Base-by-base conservation (phyloP, 768 basidiomycete species). In the Galerina sulciceps region DNA sequence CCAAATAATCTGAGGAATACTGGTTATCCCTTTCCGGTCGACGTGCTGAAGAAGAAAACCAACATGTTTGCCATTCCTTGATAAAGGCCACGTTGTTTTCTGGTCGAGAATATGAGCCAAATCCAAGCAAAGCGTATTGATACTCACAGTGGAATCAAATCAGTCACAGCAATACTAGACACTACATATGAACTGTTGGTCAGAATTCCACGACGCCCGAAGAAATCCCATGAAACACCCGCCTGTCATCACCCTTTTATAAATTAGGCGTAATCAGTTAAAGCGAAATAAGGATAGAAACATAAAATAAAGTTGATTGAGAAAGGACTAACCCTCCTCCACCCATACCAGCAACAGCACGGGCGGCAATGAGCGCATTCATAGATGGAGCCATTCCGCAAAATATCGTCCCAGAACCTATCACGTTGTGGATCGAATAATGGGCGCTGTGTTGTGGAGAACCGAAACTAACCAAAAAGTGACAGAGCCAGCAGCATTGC, bases 41-140 rank as follows among this genome's bases (percentile, higher is more conserved):
- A 36, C 3, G 34, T 31, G 20, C 22, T 20, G 4, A 17, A 26
- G 20, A 31, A 23, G 18, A 40, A 14, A 26, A 69, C 85, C 64
- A 78, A 93, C 92, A 94, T 85, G 69, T 94, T 94, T 35, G 90
- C 88, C 79, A 94, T 81, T 55, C 95, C 95, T 72, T 99, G 96
- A 68, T 94, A 96, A 9, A 96, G 74, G 2, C 94, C 96, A 53
- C 96, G 83, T 60, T 93, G 88, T 69, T 90, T 89, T 66, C 92
- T 94, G 67, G 17, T 55, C 55, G 51, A 59, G 20, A 31, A 9
- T 57, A 37, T 47, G 60, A 31, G 58, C 18, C 38, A 56, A 43
- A 46, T 63, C 26, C 53, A 51, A 48, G 45, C 47, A 22, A 44
- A 6, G 40, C n/a, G 41, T 36, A 54, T n/a, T 36, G 40, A 20